These are phyloP conservation scores for Solanum aculeatissimum DNA, from an alignment of 305 asterid genomes.

Conservation along the genomic window DNA sequence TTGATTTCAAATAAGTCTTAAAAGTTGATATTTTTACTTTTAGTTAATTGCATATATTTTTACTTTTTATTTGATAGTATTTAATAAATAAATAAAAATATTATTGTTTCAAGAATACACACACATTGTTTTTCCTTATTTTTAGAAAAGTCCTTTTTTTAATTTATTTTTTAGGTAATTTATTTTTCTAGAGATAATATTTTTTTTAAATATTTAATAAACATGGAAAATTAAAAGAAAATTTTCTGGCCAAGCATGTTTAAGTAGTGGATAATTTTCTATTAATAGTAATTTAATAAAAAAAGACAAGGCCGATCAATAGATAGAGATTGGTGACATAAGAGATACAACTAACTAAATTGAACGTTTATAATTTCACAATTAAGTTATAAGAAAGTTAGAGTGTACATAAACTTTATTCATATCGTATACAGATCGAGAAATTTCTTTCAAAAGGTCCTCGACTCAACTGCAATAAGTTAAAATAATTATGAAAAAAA, in stretches of 20 bases:
- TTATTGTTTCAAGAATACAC: background rate
- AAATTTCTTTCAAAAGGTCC: background rate
- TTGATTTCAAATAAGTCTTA: background rate
- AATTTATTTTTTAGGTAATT: too few species aligned
- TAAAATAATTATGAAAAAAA: background rate
- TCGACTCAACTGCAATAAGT: background rate
- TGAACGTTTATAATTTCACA: background rate
- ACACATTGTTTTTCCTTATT: too few species aligned
- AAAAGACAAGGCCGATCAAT: background rate
- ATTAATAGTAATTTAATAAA: too few species aligned
- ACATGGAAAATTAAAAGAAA: too few species aligned
- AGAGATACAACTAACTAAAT: background rate
- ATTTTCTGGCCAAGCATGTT: background rate
- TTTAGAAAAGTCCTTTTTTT: too few species aligned
- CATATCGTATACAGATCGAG: background rate
- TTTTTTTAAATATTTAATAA: too few species aligned
- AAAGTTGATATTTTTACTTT: background rate
- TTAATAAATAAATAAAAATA: background rate
- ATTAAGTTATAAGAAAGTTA: accelerated
- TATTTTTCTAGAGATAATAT: too few species aligned
- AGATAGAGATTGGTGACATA: background rate
- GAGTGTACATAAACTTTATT: background rate
- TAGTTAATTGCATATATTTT: too few species aligned
- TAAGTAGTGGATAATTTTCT: background rate
- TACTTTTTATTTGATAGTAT: background rate